A percentile compares a stretch with the other conserved stretches of the same genome.
Conservation (phyloP, 2,329 filamentous ascomycete genomes). For the Trichoderma pleuroti region DNA sequence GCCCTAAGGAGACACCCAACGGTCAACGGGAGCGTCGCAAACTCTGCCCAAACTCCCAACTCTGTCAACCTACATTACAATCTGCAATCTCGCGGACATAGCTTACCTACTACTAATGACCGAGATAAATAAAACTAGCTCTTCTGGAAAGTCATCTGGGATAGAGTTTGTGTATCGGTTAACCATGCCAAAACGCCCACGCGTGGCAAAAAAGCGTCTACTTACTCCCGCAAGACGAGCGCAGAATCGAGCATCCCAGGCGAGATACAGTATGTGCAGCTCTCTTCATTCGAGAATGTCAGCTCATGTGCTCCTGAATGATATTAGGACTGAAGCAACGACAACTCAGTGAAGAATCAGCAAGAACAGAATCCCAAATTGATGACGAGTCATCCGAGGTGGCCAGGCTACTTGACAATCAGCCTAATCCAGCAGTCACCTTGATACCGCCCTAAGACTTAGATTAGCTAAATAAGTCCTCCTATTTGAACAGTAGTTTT, state of each 20-base stretch:
- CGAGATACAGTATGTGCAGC: not conserved
- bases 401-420: not conserved
- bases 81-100: not conserved
- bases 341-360: not conserved
- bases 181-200: not conserved
- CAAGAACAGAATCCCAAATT: not conserved
- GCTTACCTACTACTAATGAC: not conserved
- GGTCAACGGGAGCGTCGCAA: not conserved
- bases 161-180: not conserved
- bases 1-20: not conserved
- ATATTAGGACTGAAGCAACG: not conserved
- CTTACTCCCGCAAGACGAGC: not conserved
- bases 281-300: not conserved
- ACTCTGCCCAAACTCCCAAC: not conserved
- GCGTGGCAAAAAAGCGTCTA: not conserved
- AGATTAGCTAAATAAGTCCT: not conserved
- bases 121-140: not conserved
- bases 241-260: not conserved
- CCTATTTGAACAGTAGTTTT: too few species aligned
- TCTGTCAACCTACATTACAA: not conserved
- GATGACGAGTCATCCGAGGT: not conserved
- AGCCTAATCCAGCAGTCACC: not conserved
- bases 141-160: not conserved
- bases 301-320: not conserved
- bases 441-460: not conserved